These are phyloP conservation scores for Vinca major DNA, from an alignment of 305 asterid genomes.

Conservation along the genomic window DNA sequence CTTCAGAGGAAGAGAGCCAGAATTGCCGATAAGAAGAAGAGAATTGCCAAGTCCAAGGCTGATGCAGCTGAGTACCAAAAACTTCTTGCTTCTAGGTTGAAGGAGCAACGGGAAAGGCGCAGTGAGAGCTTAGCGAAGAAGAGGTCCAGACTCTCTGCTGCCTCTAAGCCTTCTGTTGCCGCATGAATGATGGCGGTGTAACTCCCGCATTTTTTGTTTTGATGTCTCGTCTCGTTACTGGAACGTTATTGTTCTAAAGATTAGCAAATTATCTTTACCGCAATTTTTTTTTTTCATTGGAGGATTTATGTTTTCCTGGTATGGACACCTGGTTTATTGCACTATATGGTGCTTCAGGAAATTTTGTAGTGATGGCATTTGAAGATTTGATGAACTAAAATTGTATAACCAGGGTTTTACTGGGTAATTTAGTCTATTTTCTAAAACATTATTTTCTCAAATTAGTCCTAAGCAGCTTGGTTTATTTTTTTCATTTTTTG, in stretches of 20 bases:
- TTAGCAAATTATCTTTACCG: too few species aligned
- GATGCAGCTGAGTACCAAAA: slow-evolving; percentile 37
- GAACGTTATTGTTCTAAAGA: not conserved
- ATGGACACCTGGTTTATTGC: too few species aligned
- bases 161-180: slow-evolving; percentile 27
- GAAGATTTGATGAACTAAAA: too few species aligned
- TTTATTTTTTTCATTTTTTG: too few species aligned
- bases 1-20: slow-evolving; percentile 38
- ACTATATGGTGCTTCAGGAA: too few species aligned
- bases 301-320: too few species aligned
- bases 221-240: not conserved
- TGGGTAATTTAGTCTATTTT: too few species aligned
- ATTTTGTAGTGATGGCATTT: too few species aligned
- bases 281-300: too few species aligned
- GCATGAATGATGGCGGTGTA: slow-evolving; percentile 8
- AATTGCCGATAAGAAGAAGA: slow-evolving; percentile 33
- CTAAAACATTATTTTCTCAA: too few species aligned
- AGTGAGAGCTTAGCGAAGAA: slow-evolving; percentile 38
- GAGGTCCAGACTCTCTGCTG: slow-evolving; percentile 32
- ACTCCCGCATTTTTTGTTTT: not conserved
- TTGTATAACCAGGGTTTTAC: too few species aligned
- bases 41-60: slow-evolving; percentile 32
- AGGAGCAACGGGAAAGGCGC: slow-evolving; percentile 35
- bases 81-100: slow-evolving; percentile 33
- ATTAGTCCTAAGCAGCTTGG: too few species aligned